phyloP scores from a whole-genome alignment of 306 rosid species.

The Astragalus membranaceus region DNA sequence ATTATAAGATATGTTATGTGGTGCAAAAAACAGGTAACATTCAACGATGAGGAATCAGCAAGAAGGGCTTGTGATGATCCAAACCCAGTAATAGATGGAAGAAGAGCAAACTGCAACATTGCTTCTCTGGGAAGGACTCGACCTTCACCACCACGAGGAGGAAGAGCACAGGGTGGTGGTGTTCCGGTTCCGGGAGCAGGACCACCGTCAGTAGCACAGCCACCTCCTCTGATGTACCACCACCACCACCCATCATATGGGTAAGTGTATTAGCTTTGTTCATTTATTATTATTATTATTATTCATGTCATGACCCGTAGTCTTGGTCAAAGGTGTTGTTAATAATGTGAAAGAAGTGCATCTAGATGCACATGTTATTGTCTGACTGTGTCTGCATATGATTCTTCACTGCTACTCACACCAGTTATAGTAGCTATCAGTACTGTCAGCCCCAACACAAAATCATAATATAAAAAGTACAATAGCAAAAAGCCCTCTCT shows the following conservation, averaged over 20 bases:
- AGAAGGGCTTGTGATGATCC: slow-evolving; percentile 69
- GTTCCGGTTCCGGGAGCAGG: slow-evolving; percentile 26
- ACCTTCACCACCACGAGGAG: slow-evolving; percentile 66
- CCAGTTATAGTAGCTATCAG: slow-evolving; percentile 31
- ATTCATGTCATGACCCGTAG: no score
- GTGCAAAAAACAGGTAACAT: slow-evolving; percentile 48
- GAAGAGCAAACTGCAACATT: slow-evolving; percentile 78
- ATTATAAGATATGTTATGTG: no score
- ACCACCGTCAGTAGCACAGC: slow-evolving; percentile 33
- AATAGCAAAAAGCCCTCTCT: neutral
- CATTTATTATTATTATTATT: no score
- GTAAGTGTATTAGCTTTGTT: slow-evolving; percentile 32
- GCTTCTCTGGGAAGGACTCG: slow-evolving; percentile 74
- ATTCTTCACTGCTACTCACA: neutral
- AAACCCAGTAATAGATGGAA: slow-evolving; percentile 70
- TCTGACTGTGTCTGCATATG: neutral
- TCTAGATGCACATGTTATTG: slow-evolving; percentile 19
- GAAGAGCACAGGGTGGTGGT: slow-evolving; percentile 31
- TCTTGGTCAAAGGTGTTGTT: slow-evolving; percentile 25
- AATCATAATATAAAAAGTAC: slow-evolving; percentile 4
- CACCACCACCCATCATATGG: slow-evolving; percentile 39
- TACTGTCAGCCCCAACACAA: slow-evolving; percentile 14
- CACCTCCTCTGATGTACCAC: slow-evolving; percentile 34
- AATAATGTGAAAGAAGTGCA: slow-evolving; percentile 34
- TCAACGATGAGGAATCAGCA: slow-evolving; percentile 73